Percentiles rank a stretch among this genome's conserved stretches.
Conservation (phyloP, 805 yeast genomes). For the Nakazawaea ambrosiae region DNA sequence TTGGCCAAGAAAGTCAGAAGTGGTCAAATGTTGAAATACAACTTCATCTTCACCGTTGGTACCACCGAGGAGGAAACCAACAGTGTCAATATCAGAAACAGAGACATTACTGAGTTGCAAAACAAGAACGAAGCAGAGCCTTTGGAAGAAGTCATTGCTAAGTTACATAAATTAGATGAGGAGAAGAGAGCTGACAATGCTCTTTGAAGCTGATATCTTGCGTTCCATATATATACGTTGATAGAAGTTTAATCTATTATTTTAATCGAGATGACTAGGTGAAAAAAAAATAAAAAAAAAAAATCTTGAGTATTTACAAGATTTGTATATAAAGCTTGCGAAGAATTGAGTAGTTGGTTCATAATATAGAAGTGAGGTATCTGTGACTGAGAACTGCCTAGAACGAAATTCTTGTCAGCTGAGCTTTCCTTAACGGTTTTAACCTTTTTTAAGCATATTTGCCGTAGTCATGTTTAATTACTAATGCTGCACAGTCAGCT, state of each 20-base stretch:
- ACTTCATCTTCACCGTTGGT: slow-evolving; percentile 95
- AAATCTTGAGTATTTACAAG: too few species aligned
- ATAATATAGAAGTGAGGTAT: too few species aligned
- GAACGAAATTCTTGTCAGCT: too few species aligned
- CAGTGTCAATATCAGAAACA: slow-evolving; percentile 91
- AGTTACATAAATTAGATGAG: slow-evolving; percentile 60
- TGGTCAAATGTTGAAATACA: slow-evolving; percentile 91
- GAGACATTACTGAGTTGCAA: slow-evolving; percentile 91
- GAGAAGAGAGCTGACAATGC: slow-evolving; percentile 71
- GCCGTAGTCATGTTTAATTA: too few species aligned
- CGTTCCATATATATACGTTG: background rate
- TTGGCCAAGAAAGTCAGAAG: slow-evolving; percentile 96
- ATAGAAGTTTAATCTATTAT: background rate
- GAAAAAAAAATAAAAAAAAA: background rate
- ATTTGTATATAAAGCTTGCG: too few species aligned
- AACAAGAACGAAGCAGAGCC: slow-evolving; percentile 82
- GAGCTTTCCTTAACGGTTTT: too few species aligned
- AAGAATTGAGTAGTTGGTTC: too few species aligned
- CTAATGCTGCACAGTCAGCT: too few species aligned
- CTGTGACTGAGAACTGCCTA: too few species aligned
- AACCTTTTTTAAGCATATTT: too few species aligned
- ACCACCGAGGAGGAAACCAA: slow-evolving; percentile 78
- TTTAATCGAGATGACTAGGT: too few species aligned
- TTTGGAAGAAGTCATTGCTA: slow-evolving; percentile 63
- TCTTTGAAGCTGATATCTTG: too few species aligned